Conservation (phyloP, 495 filamentous ascomycete genomes). For the Tuber aestivum region DNA sequence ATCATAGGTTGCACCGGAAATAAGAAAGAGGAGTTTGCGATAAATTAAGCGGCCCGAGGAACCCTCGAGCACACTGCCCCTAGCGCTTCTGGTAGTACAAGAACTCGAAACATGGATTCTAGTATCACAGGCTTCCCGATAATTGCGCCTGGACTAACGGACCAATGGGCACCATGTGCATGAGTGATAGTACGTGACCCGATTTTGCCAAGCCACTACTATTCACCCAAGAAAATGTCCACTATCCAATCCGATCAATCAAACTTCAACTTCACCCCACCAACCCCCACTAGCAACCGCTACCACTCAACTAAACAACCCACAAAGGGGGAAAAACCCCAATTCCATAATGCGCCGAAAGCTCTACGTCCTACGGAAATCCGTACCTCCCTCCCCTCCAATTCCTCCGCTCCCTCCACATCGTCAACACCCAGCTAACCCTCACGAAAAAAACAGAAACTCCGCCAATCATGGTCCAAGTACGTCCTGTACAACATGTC, state of each 20-base stretch:
- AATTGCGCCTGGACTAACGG: not conserved
- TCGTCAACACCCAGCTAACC: conserved; percentile 11
- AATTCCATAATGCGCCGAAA: conserved; percentile 54
- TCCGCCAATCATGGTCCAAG: conserved; percentile 96
- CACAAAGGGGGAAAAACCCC: not conserved
- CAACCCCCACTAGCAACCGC: not conserved
- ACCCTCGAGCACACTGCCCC: not conserved
- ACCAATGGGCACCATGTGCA: not conserved
- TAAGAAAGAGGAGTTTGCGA: no score
- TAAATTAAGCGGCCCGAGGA: no score
- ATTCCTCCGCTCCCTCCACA: conserved; percentile 6
- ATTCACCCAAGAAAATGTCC: not conserved
- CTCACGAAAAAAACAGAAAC: conserved; percentile 57
- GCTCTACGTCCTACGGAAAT: conserved; percentile 59
- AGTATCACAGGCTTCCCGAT: not conserved
- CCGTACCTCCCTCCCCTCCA: conserved; percentile 47
- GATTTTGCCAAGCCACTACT: not conserved
- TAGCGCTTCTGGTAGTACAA: not conserved
- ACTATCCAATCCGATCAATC: not conserved
- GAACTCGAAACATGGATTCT: not conserved
- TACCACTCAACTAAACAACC: not conserved
- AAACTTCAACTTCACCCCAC: not conserved
- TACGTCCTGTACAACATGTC: conserved; percentile 87
- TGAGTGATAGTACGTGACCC: not conserved
- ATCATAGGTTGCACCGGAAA: no score